These are phyloP conservation scores for Houttuynia cordata DNA, from an alignment of 164 flowering plant genomes.

Conservation along the genomic window DNA sequence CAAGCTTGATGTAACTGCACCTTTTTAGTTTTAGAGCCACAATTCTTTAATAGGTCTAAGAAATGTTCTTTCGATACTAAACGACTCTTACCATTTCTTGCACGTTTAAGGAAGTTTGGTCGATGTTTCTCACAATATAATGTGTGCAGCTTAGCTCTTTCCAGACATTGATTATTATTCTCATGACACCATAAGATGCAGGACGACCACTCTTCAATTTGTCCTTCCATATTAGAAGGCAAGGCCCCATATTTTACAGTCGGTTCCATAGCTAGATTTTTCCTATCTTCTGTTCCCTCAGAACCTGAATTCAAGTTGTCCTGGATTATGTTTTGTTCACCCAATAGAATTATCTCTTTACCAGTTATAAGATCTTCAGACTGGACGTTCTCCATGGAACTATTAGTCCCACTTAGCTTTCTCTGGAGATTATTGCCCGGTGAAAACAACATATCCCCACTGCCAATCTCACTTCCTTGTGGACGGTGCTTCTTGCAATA, in stretches of 20 bases:
- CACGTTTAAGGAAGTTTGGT: constrained; percentile 94
- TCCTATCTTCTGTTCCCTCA: constrained; percentile 18
- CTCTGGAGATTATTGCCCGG: constrained; percentile 40
- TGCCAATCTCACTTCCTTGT: constrained; percentile 15
- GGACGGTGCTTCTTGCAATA: constrained; percentile 86
- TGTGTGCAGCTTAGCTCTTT: constrained; percentile 51
- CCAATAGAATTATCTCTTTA: constrained; percentile 31
- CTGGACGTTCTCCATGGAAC: constrained; percentile 20
- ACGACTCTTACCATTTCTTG: constrained; percentile 84
- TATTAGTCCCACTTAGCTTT: constrained; percentile 20
- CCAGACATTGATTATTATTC: constrained; percentile 37
- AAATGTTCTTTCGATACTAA: constrained; percentile 80
- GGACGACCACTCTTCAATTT: constrained; percentile 14
- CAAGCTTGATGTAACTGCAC: constrained; percentile 73
- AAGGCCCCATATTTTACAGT: constrained; percentile 21
- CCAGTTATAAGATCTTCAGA: constrained; percentile 19
- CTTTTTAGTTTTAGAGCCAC: constrained; percentile 47
- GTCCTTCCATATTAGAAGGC: constrained; percentile 8
- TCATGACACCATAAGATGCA: constrained; percentile 50
- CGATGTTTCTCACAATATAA: constrained; percentile 84
- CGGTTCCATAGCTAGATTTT: constrained; percentile 18
- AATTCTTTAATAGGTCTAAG: constrained; percentile 48
- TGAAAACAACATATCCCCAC: constrained; percentile 11
- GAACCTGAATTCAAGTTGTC: constrained; percentile 23
- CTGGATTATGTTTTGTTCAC: constrained; percentile 20